Conservation (phyloP, 179 eudicot species). For the Gypsophila paniculata region DNA sequence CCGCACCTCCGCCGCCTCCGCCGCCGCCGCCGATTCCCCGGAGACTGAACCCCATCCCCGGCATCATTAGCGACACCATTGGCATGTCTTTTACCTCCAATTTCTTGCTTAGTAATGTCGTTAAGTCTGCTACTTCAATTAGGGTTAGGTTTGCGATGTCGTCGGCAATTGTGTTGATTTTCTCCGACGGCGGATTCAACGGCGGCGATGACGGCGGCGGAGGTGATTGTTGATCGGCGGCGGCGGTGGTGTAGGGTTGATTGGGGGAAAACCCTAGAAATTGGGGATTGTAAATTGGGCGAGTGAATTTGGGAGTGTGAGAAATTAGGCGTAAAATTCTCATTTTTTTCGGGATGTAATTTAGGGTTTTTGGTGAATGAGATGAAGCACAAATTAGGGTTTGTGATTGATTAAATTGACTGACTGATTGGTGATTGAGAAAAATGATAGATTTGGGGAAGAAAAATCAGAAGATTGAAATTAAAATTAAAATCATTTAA, state of each 20-base stretch:
- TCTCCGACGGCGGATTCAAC: conserved; percentile 24
- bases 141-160: conserved; percentile 63
- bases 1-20: neutral
- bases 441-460: no score
- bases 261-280: conserved; percentile 30
- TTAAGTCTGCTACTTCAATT: conserved; percentile 64
- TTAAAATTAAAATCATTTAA: no score
- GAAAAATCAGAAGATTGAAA: no score
- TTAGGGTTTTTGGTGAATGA: no score
- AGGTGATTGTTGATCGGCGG: conserved; percentile 29
- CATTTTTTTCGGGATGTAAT: conserved; percentile 21
- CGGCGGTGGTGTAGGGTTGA: conserved; percentile 28
- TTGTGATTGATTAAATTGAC: no score
- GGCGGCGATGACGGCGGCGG: neutral
- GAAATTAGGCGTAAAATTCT: conserved; percentile 26
- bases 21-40: conserved; percentile 10
- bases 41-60: conserved; percentile 80
- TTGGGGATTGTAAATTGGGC: conserved; percentile 24
- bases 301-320: conserved; percentile 10
- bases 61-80: conserved; percentile 78
- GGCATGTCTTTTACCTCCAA: conserved; percentile 67
- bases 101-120: conserved; percentile 54
- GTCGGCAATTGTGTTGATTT: conserved; percentile 56
- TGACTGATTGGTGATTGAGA: no score
- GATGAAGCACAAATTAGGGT: neutral